Evolutionary conservation across 306 rosid species (phyloP).

Genomic region (Spatholobus suberectus): DNA sequence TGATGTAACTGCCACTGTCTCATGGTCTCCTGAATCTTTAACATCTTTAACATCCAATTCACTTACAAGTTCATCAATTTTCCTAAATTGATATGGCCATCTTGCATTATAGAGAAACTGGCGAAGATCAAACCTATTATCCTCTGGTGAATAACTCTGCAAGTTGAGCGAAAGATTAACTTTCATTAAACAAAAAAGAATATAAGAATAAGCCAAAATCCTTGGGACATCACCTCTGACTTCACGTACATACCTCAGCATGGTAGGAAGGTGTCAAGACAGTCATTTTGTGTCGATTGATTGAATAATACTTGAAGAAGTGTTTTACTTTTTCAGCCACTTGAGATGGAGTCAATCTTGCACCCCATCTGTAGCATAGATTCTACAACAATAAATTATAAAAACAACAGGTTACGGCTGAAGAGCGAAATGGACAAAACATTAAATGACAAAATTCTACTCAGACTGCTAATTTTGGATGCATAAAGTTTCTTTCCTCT

Average conservation of each 20-base stretch:
- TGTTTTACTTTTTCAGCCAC: constrained; percentile 95
- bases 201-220: constrained; percentile 18
- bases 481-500: neutral
- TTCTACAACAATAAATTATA: constrained; percentile 58
- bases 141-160: constrained; percentile 98
- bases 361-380: constrained; percentile 89
- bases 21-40: constrained; percentile 53
- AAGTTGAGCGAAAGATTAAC: constrained; percentile 24
- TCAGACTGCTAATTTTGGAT: neutral
- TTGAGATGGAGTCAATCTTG: constrained; percentile 77
- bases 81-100: constrained; percentile 91
- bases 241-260: constrained; percentile 70
- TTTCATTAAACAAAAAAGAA: constrained; percentile 26
- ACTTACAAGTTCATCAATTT: constrained; percentile 80
- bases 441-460: neutral
- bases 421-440: neutral
- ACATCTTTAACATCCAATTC: constrained; percentile 63
- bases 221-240: neutral
- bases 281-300: constrained; percentile 94
- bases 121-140: constrained; percentile 89
- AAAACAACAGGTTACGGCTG: constrained; percentile 28
- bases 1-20: constrained; percentile 47
- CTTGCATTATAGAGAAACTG: constrained; percentile 86
- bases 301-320: constrained; percentile 95
- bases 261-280: constrained; percentile 92